Base-by-base conservation (phyloP, 192 early-diverging fungal species). In the Entomortierella beljakovae region DNA sequence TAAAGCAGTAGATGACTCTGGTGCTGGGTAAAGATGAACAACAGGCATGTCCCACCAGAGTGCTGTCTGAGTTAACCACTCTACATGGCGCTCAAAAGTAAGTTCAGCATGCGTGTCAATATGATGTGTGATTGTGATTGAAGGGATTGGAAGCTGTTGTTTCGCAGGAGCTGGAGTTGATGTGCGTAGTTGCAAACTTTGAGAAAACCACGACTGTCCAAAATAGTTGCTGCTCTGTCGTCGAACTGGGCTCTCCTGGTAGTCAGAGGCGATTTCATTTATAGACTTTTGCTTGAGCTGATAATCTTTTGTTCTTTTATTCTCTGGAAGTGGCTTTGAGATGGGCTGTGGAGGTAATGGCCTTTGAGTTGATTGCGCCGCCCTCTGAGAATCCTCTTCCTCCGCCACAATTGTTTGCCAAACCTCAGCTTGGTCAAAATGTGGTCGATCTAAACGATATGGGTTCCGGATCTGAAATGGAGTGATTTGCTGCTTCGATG, bases 41-140 rank as follows among this genome's bases (percentile, higher is more conserved):
- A 79, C 75, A 15, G 67, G 75, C 75, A 79, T 79, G 20, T 79
- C 67, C 67, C 75, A 79, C 75, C 75, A 79, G 7, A 79, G 51
- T 5, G 75, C 75, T n/a, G 75, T 79, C 29, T 79, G 75, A 2
- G 75, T 79, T 40, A 79, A 28, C 75, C 75, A 79, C 26, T 79
- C 75, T 6, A 79, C 67, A 32, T 79, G 75, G 13, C 75, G 75
- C 42, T 79, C 75, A 51, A 79, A 79, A 2, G 75, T 79, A 0
- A 79, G 56, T 31, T 79, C 75, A 0, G 75, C n/a, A 11, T 79
- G 52, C 6, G 60, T 65, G 50, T 79, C 75, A 31, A 79, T 79
- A 11, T 70, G 62, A 16, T 79, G 75, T 18, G 75, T 55, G 23
- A 79, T 33, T 16, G 57, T 65, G 55, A 79, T 70, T 2, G 68